Base-by-base conservation (phyloP, 768 basidiomycete genomes). In the Boletales sp. region DNA sequence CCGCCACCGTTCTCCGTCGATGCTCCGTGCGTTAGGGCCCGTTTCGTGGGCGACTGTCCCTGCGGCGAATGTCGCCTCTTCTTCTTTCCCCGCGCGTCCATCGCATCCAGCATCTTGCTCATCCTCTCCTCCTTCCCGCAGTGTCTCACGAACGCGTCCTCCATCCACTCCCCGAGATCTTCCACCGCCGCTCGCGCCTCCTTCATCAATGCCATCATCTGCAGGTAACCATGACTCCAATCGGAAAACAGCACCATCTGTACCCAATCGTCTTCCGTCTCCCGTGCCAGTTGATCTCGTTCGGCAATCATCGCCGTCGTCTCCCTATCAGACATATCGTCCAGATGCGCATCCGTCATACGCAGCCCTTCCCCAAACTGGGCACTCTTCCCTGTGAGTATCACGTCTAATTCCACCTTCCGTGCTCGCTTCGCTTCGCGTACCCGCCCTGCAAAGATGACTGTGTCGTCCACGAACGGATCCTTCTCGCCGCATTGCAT, bases 211-310 rank as follows among this genome's bases (percentile, higher is more conserved):
- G 81, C 72, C 35, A 87, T 79, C 95, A 99, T 99, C 73, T 97
- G 95, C 59, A 95, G 77, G 72, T 93, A 97, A 34, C 93, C 95
- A 68, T 97, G 94, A 60, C 90, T 92, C 97, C 94, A 97, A 42
- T 94, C 94, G 29, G 90, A 88, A 68, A 95, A 91, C 49, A 97
- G 79, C 55, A 90, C 84, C 76, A 93, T 85, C 66, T 89, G 87
- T 18, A 97, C 92, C 94, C 94, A 94, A 65, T 97, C 94, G 54
- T 90, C 85, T 52, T 97, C 97, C 44, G 76, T 82, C 70, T 97
- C 87, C 19, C 74, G 63, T 4, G 72, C 73, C 40, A 90, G 74
- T 51, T 74, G 73, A 41, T 84, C 80, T 47, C 80, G 73, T 63
- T 90, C 87, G 53, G 71, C 72, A 60, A 72, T 74, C 71, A 85